Conservation (phyloP, 371 early-diverging fungal species). For the Rhizopus stolonifer region DNA sequence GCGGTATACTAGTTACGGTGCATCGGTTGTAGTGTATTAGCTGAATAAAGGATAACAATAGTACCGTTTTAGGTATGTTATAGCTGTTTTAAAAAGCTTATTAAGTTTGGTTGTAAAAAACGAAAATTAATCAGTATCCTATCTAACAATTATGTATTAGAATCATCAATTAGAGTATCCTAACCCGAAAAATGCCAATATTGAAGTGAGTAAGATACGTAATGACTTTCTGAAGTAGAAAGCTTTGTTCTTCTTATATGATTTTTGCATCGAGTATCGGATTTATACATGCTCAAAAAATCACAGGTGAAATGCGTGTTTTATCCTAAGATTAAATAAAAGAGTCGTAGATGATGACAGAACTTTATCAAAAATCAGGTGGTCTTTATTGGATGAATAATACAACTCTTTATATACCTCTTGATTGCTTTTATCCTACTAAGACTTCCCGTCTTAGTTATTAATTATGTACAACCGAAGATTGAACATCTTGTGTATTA, state of each 20-base stretch:
- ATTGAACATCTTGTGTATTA: too few relatives aligned
- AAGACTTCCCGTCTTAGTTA: too few relatives aligned
- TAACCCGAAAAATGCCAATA: slow-evolving; percentile 12
- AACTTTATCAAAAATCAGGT: too few relatives aligned
- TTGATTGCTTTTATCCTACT: too few relatives aligned
- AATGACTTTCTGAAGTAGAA: slow-evolving; percentile 14
- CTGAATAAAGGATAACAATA: slow-evolving; percentile 8
- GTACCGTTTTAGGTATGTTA: slow-evolving; percentile 2
- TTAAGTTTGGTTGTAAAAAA: slow-evolving; percentile 1
- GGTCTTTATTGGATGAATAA: too few relatives aligned
- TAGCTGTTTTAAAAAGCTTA: slow-evolving; percentile 1
- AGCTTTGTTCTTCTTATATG: slow-evolving; percentile 13
- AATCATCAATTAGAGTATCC: slow-evolving; percentile 9
- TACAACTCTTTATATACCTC: too few relatives aligned
- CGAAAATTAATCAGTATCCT: neutral
- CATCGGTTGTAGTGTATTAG: slow-evolving; percentile 9
- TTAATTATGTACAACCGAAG: too few relatives aligned
- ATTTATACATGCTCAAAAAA: slow-evolving; percentile 13
- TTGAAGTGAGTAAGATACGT: slow-evolving; percentile 10
- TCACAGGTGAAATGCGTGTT: slow-evolving; percentile 11
- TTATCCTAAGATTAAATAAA: too few relatives aligned
- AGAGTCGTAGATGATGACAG: too few relatives aligned
- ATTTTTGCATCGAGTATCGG: slow-evolving; percentile 12
- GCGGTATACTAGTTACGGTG: slow-evolving; percentile 6
- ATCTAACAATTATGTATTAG: slow-evolving; percentile 4